A percentile compares a stretch with the other conserved stretches of the same genome.
These are phyloP conservation scores for Glarea lozoyensis DNA, from an alignment of 495 filamentous ascomycete species.

Conservation along the genomic window DNA sequence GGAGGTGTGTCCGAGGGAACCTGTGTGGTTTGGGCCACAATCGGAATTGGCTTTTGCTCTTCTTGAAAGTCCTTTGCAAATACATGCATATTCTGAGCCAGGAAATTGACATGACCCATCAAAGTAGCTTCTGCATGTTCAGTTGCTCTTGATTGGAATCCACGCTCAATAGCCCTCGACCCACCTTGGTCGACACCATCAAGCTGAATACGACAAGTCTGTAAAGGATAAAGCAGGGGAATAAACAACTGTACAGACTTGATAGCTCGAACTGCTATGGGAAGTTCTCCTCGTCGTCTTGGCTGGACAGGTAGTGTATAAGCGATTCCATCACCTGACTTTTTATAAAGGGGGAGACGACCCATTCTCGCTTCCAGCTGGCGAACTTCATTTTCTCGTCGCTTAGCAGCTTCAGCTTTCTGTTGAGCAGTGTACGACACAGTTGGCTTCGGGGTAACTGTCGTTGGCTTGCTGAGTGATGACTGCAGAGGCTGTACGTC, in stretches of 20 bases:
- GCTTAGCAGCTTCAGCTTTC: slow-evolving; percentile 51
- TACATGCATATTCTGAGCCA: slow-evolving; percentile 63
- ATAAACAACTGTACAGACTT: slow-evolving; percentile 61
- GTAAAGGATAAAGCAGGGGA: slow-evolving; percentile 63
- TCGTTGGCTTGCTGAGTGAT: not conserved
- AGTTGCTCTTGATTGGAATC: slow-evolving; percentile 51
- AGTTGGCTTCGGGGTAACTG: slow-evolving; percentile 17
- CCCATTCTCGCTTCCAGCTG: slow-evolving; percentile 78
- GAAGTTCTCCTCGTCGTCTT: slow-evolving; percentile 50
- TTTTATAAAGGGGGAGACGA: slow-evolving; percentile 57
- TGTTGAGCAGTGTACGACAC: slow-evolving; percentile 45
- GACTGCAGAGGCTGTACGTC: not conserved
- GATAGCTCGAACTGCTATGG: slow-evolving; percentile 50
- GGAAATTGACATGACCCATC: slow-evolving; percentile 68
- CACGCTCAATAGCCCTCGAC: slow-evolving; percentile 50
- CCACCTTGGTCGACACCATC: slow-evolving; percentile 52
- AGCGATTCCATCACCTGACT: slow-evolving; percentile 57
- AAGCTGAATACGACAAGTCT: slow-evolving; percentile 57
- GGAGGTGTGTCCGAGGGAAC: not conserved
- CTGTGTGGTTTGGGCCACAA: not conserved
- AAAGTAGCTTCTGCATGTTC: slow-evolving; percentile 53
- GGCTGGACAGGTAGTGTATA: slow-evolving; percentile 70
- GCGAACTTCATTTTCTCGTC: slow-evolving; percentile 54
- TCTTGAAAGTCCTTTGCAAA: slow-evolving; percentile 45
- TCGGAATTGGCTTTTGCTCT: not conserved